A percentile compares a stretch with the other conserved stretches of the same genome.
Conservation (phyloP, 345 rosid species). For the Dovyalis caffra region DNA sequence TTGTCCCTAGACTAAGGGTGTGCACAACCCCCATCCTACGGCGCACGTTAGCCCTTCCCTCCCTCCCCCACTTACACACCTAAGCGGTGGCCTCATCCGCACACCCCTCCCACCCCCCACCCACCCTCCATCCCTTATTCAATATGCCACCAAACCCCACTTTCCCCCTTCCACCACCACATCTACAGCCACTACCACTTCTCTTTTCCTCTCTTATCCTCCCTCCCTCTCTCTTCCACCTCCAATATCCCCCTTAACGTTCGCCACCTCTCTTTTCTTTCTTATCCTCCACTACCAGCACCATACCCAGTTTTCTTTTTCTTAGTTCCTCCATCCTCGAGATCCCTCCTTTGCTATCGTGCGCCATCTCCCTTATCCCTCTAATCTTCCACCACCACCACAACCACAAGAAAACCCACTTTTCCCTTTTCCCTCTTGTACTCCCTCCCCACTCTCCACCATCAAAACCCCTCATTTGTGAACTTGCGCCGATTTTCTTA, state of each 20-base stretch:
- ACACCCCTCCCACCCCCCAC: constrained; percentile 38
- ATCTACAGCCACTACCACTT: not conserved
- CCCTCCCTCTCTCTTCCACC: constrained; percentile 1
- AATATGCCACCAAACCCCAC: constrained; percentile 51
- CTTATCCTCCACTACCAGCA: not conserved
- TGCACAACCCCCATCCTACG: not conserved
- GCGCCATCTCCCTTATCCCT: not conserved
- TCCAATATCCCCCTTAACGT: not conserved
- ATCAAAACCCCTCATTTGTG: not conserved
- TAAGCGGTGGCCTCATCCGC: constrained; percentile 38
- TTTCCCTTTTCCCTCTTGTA: not conserved
- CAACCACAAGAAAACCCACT: not conserved
- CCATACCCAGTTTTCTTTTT: not conserved
- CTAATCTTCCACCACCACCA: not conserved
- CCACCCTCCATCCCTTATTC: constrained; percentile 13
- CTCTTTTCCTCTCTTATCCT: not conserved
- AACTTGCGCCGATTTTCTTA: not conserved
- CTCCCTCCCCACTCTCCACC: not conserved
- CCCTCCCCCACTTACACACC: constrained; percentile 5
- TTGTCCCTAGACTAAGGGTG: not conserved
- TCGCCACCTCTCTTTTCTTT: not conserved
- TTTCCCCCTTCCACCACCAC: constrained; percentile 31
- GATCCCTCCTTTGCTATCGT: not conserved
- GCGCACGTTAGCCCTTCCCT: constrained; percentile 23
- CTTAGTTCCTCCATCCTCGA: constrained; percentile 9